Base-by-base conservation (phyloP, 192 early-diverging fungal species). In the Backusella australiensis region DNA sequence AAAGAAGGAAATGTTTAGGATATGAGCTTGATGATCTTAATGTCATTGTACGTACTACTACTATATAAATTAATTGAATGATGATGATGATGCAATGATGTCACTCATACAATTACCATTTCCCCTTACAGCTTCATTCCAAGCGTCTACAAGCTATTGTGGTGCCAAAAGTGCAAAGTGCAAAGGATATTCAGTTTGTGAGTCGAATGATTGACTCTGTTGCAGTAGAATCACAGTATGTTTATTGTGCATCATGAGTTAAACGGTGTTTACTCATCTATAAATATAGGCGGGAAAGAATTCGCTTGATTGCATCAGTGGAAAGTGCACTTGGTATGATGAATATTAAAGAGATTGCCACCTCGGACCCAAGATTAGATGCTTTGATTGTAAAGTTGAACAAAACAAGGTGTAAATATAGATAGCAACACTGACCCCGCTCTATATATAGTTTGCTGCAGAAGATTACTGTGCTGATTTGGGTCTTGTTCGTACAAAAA, bases 401-500 rank as follows among this genome's bases (percentile, higher is more conserved):
- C 32, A 32, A 56, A 5, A 12, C 5, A 15, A 77, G 41, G 7
- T 41, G 44, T 17, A 29, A 15, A 67, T 3, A 34, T 1, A 0
- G 17, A 15, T 35, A 34, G 11, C 5, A 34, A 34, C 12, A 35
- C 14, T 67, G 11, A 32, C 42, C 12, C 14, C 63, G 35, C 44
- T 49, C 9, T 1, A 38, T 29, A 26, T 63, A 3, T 81, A 89
- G 88, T 89, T 95, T 86, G 97, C 96, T 14, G 92, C 96, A n/a
- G 97, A 99, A 85, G 97, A 99, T 83, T 97, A 94, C 73, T 96
- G 94, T 77, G 94, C 97, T 2, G 96, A 97, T 78, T 84, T 94
- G 19, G 94, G 80, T 76, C 82, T 97, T 29, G 85, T 90, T 5
- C 91, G 96, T 73, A 96, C 96, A 6, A 80, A 83, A 7, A 81